A percentile compares a stretch with the other conserved stretches of the same genome.
phyloP scores from a whole-genome alignment of 768 basidiomycete species.

The Tricholoma matsutake region DNA sequence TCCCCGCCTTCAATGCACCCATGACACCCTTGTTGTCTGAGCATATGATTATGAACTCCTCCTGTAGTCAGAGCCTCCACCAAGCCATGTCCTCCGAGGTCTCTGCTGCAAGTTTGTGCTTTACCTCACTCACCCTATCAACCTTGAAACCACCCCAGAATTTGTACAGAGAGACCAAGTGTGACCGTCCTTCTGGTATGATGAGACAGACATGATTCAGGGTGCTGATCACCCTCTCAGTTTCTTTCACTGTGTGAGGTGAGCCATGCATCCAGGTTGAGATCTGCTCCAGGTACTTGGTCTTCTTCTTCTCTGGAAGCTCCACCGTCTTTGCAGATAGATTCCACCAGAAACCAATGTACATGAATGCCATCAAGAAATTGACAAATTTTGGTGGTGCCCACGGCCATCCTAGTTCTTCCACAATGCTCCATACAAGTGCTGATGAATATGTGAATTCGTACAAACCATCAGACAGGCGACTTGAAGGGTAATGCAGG shows the following conservation, averaged over 20 bases:
- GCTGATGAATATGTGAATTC: neutral
- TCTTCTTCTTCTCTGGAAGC: too few relatives aligned
- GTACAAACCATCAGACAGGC: neutral
- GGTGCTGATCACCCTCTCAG: slow-evolving; percentile 29
- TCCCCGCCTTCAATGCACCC: slow-evolving; percentile 17
- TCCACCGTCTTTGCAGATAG: too few relatives aligned
- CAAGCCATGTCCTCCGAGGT: slow-evolving; percentile 23
- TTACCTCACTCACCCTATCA: slow-evolving; percentile 10
- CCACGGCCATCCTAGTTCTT: neutral
- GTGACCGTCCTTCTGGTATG: slow-evolving; percentile 26
- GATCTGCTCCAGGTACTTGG: too few relatives aligned
- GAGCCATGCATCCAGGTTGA: neutral
- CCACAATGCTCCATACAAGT: too few relatives aligned
- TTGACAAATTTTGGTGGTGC: neutral
- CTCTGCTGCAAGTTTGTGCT: slow-evolving; percentile 9
- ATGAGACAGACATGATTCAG: slow-evolving; percentile 14
- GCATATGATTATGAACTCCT: neutral
- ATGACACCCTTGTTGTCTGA: slow-evolving; percentile 7
- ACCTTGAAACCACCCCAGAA: slow-evolving; percentile 14
- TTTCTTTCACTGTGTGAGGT: slow-evolving; percentile 15
- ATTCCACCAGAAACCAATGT: too few relatives aligned
- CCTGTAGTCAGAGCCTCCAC: slow-evolving; percentile 19
- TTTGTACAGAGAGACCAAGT: slow-evolving; percentile 13
- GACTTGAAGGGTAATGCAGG: neutral
- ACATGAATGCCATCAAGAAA: neutral